phyloP scores from a whole-genome alignment of 257 asterid genomes.

The Primulina tabacum region DNA sequence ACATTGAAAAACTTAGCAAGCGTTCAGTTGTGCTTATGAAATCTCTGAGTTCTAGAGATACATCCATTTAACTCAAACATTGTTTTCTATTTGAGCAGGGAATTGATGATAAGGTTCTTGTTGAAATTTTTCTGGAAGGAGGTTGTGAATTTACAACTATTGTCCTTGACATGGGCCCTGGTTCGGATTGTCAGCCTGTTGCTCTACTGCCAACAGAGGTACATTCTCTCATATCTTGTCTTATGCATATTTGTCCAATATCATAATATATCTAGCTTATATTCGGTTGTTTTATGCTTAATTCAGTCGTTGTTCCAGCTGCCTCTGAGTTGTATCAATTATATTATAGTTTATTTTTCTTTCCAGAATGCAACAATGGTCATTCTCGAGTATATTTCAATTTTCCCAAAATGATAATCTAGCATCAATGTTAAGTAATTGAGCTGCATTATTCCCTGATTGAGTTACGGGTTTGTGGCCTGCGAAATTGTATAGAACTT shows the following conservation, averaged over 20 bases:
- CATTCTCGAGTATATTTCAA: too few species aligned
- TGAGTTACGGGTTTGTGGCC: neutral
- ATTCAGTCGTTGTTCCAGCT: neutral
- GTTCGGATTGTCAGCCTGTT: conserved; percentile 61
- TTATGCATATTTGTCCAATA: neutral
- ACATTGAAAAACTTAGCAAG: neutral
- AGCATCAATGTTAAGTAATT: neutral
- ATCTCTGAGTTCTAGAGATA: conserved; percentile 17
- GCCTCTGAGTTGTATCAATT: neutral
- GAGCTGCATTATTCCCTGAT: neutral
- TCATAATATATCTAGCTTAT: conserved; percentile 3
- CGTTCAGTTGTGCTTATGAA: conserved; percentile 7
- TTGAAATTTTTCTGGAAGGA: conserved; percentile 85
- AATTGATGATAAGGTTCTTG: conserved; percentile 73
- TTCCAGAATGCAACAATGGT: too few species aligned
- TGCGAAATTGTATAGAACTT: neutral
- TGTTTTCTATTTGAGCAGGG: conserved; percentile 48
- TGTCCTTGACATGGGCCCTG: conserved; percentile 77
- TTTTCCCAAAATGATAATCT: neutral
- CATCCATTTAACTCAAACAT: conserved; percentile 14
- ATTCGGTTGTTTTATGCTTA: too few species aligned
- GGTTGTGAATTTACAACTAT: conserved; percentile 88
- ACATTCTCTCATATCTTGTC: conserved; percentile 7
- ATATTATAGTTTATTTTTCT: too few species aligned
- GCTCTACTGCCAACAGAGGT: conserved; percentile 89